Percentiles rank a stretch among this genome's conserved stretches.
These are phyloP conservation scores for Cryptococcus floricola DNA, from an alignment of 1,284 basidiomycete genomes.

Conservation along the genomic window DNA sequence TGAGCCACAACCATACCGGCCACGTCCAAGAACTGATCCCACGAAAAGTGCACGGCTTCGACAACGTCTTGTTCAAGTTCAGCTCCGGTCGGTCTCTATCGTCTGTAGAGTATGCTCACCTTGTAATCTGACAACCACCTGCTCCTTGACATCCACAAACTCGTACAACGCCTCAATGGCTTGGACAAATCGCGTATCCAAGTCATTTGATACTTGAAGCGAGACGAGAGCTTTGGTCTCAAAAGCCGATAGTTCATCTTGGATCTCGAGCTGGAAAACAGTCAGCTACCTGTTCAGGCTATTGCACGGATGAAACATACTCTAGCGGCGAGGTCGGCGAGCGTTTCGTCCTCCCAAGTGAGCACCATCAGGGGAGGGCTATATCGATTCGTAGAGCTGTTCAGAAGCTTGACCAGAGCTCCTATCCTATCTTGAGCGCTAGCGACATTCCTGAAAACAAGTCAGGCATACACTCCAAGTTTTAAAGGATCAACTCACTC, in stretches of 20 bases:
- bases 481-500: constrained; percentile 11
- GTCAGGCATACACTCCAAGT: not conserved
- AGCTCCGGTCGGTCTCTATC: not conserved
- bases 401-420: constrained; percentile 13
- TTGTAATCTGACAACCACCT: constrained; percentile 19
- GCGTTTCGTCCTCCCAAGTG: constrained; percentile 37
- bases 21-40: constrained; percentile 17
- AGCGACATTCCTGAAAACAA: constrained; percentile 21
- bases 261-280: constrained; percentile 22
- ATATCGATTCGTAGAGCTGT: constrained; percentile 20
- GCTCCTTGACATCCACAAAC: constrained; percentile 15
- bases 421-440: constrained; percentile 34
- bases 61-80: constrained; percentile 4
- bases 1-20: constrained; percentile 8
- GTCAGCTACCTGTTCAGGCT: not conserved
- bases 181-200: constrained; percentile 24
- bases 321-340: constrained; percentile 26
- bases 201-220: constrained; percentile 26
- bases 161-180: constrained; percentile 16
- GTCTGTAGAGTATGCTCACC: constrained; percentile 13
- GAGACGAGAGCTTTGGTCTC: constrained; percentile 21
- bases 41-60: constrained; percentile 11
- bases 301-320: constrained; percentile 11
- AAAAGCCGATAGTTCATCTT: constrained; percentile 20
- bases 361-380: constrained; percentile 29